These are phyloP conservation scores for Aspergillus neotritici DNA, from an alignment of 2,329 filamentous ascomycete genomes.

Conservation along the genomic window DNA sequence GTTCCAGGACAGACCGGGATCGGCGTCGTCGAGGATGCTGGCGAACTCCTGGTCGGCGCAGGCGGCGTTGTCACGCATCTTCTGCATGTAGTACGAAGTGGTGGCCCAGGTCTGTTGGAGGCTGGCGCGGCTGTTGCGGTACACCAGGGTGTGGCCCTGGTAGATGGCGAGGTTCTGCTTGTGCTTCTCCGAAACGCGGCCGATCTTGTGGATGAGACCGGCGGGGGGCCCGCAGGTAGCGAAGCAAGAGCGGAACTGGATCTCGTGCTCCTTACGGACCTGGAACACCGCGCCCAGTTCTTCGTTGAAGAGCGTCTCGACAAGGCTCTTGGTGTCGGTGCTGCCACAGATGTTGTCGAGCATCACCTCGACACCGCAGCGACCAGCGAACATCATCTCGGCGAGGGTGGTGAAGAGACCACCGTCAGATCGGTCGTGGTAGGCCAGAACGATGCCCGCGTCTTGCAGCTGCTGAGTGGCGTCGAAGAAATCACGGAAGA, in stretches of 20 bases:
- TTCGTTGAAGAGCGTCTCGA: slow-evolving; percentile 87
- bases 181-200: slow-evolving; percentile 59
- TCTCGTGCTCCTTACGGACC: slow-evolving; percentile 76
- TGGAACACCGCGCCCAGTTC: slow-evolving; percentile 96
- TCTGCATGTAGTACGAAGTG: slow-evolving; percentile 89
- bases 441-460: slow-evolving; percentile 72
- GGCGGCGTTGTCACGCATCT: slow-evolving; percentile 76
- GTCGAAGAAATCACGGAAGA: slow-evolving; percentile 87
- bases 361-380: slow-evolving; percentile 79
- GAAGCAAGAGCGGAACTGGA: slow-evolving; percentile 81
- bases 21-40: slow-evolving; percentile 64
- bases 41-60: slow-evolving; percentile 81
- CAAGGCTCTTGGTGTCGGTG: slow-evolving; percentile 57
- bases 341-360: slow-evolving; percentile 62
- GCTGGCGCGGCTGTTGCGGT: slow-evolving; percentile 62
- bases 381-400: slow-evolving; percentile 98
- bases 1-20: slow-evolving; percentile 80
- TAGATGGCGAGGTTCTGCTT: slow-evolving; percentile 75
- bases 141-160: slow-evolving; percentile 62
- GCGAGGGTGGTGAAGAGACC: slow-evolving; percentile 83
- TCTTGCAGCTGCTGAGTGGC: slow-evolving; percentile 67
- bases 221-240: slow-evolving; percentile 80
- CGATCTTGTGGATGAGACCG: slow-evolving; percentile 78
- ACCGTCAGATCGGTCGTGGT: slow-evolving; percentile 91
- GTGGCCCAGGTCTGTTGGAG: slow-evolving; percentile 84